Base-by-base conservation (phyloP, 1,284 basidiomycete genomes). In the Tilletia caries region DNA sequence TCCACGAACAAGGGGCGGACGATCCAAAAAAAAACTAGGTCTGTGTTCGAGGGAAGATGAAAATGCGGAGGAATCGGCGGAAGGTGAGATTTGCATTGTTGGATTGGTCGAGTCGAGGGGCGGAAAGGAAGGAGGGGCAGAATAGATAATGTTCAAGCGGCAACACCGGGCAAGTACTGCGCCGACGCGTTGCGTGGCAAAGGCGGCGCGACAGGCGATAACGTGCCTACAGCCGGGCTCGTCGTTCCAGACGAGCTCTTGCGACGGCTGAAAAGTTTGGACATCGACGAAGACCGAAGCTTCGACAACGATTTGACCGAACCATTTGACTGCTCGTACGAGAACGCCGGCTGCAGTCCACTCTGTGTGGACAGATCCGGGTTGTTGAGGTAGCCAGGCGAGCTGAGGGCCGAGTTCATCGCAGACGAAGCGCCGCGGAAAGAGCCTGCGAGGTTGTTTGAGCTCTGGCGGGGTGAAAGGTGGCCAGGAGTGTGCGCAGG, bases 181-280 rank as follows among this genome's bases (percentile, higher is more conserved):
- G 27, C 32, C 6, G 58, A 62, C 15, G 58, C 29, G n/a, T 62
- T 62, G 27, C 58, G 8, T n/a, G 58, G 58, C 58, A 62, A 32
- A 20, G 58, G 58, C 15, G 58, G 58, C 20, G 58, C 58, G 27
- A 62, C 33, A 15, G 58, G 58, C 15, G 58, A 62, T 13, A 62
- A 62, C 29, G 58, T 29, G 1, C 58, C 58, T 2, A 6, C 32
- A 8, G 58, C 58, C 15, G 58, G 58, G 58, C 58, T 62, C 32
- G 58, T 33, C 10, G 27, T 18, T 25, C 58, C 58, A 33, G 58
- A 62, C 1, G 27, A 33, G 33, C 58, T 62, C 58, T 62, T 62
- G 58, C 58, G 58, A 29, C 58, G 58, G 13, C 58, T 29, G 29
- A 62, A 62, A 29, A 62, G 12, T n/a, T 62, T 62, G 58, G 58